A percentile compares a stretch with the other conserved stretches of the same genome.
phyloP scores from a whole-genome alignment of 179 eudicot genomes.

The Nepenthes alata region DNA sequence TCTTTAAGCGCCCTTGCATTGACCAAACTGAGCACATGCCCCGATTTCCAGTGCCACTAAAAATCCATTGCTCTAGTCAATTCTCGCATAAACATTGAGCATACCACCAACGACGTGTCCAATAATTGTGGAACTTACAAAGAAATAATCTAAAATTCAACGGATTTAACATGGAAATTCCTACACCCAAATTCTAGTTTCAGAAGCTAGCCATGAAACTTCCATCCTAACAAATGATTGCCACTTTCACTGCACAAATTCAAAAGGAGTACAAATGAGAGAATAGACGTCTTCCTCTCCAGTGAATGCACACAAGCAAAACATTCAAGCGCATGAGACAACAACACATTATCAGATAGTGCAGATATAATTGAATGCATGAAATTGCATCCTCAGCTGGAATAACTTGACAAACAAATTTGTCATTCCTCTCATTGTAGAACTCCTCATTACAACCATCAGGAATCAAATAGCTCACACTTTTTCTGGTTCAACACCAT shows the following conservation, averaged over 20 bases:
- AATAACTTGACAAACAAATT: constrained; percentile 39
- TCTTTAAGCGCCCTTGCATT: no score
- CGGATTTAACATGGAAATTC: constrained; percentile 22
- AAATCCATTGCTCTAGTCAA: no score
- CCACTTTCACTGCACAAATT: constrained; percentile 33
- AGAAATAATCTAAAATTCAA: no score
- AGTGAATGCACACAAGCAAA: constrained; percentile 40
- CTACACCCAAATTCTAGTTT: constrained; percentile 38
- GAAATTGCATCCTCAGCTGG: constrained; percentile 47
- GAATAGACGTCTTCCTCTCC: constrained; percentile 48
- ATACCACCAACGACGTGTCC: no score
- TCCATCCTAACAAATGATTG: constrained; percentile 34
- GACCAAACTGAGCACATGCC: no score
- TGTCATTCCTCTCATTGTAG: constrained; percentile 48
- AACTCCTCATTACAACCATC: constrained; percentile 41
- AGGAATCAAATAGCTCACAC: constrained; percentile 49
- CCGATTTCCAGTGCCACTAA: no score
- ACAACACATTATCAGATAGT: constrained; percentile 29
- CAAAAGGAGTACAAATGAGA: constrained; percentile 48
- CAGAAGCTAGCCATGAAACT: constrained; percentile 41
- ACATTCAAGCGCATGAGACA: constrained; percentile 30
- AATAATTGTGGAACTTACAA: no score
- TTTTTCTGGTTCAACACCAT: constrained; percentile 48
- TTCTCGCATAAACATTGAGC: no score
- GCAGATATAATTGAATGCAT: constrained; percentile 58